A percentile compares a stretch with the other conserved stretches of the same genome.
phyloP scores from a whole-genome alignment of 495 filamentous ascomycete species.

The Copromyces sp. region DNA sequence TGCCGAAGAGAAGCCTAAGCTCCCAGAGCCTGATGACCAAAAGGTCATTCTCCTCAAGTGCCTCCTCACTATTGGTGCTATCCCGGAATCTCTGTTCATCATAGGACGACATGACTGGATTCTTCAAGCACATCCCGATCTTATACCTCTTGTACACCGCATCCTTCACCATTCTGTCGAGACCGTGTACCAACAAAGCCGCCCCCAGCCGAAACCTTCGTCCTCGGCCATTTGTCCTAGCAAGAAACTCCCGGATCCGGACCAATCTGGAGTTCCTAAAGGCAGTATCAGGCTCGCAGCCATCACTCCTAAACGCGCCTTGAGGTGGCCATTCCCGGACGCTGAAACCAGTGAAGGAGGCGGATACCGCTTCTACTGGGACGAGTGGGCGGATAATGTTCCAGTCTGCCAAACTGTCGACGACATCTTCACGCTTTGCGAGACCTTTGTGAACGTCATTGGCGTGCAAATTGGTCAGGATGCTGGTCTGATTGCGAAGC shows the following conservation, averaged over 20 bases:
- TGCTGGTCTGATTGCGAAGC: conserved; percentile 60
- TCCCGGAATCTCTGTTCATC: conserved; percentile 89
- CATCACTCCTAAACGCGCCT: conserved; percentile 46
- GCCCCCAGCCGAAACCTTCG: conserved; percentile 7
- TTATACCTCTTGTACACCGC: conserved; percentile 57
- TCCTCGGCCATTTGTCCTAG: conserved; percentile 21
- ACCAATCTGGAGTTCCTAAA: conserved; percentile 54
- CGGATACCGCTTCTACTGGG: conserved; percentile 89
- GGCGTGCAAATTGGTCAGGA: conserved; percentile 87
- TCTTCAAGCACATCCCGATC: conserved; percentile 69
- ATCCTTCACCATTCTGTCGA: conserved; percentile 71
- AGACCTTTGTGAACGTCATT: conserved; percentile 70
- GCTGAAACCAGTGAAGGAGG: conserved; percentile 60
- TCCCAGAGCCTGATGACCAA: conserved; percentile 80
- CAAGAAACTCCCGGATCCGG: conserved; percentile 43
- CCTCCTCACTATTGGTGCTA: conserved; percentile 79
- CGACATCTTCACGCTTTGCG: conserved; percentile 81
- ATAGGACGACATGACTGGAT: conserved; percentile 89
- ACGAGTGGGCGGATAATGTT: conserved; percentile 90
- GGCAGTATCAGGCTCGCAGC: conserved; percentile 51
- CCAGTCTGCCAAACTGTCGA: conserved; percentile 84
- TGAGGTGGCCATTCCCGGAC: conserved; percentile 74
- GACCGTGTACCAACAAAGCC: conserved; percentile 31
- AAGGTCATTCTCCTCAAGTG: conserved; percentile 77
- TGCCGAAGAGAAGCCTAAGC: conserved; percentile 46